phyloP scores from a whole-genome alignment of 2,329 filamentous ascomycete species.

The Calonectria montana region DNA sequence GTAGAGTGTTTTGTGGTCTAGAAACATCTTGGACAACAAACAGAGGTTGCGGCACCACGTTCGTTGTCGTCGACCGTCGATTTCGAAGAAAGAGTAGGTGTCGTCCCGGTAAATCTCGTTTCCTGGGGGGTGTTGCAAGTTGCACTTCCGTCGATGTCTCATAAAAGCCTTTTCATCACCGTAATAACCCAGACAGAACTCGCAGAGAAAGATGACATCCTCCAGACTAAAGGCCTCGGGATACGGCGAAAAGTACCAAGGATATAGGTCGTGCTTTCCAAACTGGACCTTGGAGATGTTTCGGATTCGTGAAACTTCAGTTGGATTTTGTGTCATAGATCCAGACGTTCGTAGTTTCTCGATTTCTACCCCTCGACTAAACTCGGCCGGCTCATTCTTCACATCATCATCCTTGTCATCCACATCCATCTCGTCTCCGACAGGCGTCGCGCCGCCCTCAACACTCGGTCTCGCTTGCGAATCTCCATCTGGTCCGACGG shows the following conservation, averaged over 20 bases:
- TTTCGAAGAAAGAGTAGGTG: slow-evolving; percentile 95
- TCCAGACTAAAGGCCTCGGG: slow-evolving; percentile 88
- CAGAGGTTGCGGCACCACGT: slow-evolving; percentile 98
- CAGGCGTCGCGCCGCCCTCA: slow-evolving; percentile 58
- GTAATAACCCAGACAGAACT: slow-evolving; percentile 95
- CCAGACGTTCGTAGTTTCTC: slow-evolving; percentile 94
- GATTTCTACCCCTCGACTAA: slow-evolving; percentile 90
- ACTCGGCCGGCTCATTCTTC: slow-evolving; percentile 65
- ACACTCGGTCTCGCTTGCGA: slow-evolving; percentile 56
- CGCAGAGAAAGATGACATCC: slow-evolving; percentile 95
- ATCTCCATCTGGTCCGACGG: slow-evolving; percentile 56
- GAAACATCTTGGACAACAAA: slow-evolving; percentile 92
- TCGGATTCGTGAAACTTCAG: slow-evolving; percentile 94
- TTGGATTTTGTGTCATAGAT: slow-evolving; percentile 99
- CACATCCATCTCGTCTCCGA: slow-evolving; percentile 64
- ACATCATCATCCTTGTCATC: slow-evolving; percentile 61
- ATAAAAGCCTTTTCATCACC: slow-evolving; percentile 84
- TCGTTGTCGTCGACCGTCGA: slow-evolving; percentile 91
- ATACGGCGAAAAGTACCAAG: slow-evolving; percentile 99
- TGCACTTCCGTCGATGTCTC: slow-evolving; percentile 90
- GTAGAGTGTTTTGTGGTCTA: slow-evolving; percentile 98
- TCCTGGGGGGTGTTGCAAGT: slow-evolving; percentile 89
- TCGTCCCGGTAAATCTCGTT: slow-evolving; percentile 99
- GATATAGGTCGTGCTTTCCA: slow-evolving; percentile 90
- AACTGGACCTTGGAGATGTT: slow-evolving; percentile 97